Evolutionary conservation across 2,329 filamentous ascomycete genomes (phyloP).

Genomic region (Chalara sp.): DNA sequence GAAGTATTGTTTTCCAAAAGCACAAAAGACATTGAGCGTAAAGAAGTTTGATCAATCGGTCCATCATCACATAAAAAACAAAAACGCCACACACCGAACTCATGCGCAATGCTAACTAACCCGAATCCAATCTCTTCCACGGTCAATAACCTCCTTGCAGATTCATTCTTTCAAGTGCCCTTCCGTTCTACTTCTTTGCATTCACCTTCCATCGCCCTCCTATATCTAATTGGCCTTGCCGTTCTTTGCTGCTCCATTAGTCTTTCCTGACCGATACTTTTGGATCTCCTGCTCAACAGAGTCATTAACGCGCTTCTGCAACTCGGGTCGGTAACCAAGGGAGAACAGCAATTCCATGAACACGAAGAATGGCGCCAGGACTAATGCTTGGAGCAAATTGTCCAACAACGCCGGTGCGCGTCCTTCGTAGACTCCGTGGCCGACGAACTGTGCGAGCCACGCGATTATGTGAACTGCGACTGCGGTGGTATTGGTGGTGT

Average conservation of each 20-base stretch:
- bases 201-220: too few species aligned
- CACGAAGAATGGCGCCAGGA: constrained; percentile 91
- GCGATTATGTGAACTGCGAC: constrained; percentile 62
- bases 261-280: constrained; percentile 54
- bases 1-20: too few species aligned
- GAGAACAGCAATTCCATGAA: constrained; percentile 93
- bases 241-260: constrained; percentile 33
- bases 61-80: too few species aligned
- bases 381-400: constrained; percentile 85
- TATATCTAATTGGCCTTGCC: constrained; percentile 39
- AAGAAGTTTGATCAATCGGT: too few species aligned
- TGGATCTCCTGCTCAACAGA: constrained; percentile 69
- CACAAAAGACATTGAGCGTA: too few species aligned
- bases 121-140: too few species aligned
- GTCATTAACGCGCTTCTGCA: constrained; percentile 74
- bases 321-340: constrained; percentile 81
- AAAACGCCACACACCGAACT: too few species aligned
- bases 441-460: constrained; percentile 88
- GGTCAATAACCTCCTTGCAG: too few species aligned
- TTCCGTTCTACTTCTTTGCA: too few species aligned
- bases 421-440: constrained; percentile 83
- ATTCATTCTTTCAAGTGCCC: too few species aligned
- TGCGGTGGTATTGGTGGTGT: constrained; percentile 47
- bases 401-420: constrained; percentile 84
- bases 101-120: too few species aligned